Base-by-base conservation (phyloP, 2,329 filamentous ascomycete species). In the Paecilomyces fulvus region DNA sequence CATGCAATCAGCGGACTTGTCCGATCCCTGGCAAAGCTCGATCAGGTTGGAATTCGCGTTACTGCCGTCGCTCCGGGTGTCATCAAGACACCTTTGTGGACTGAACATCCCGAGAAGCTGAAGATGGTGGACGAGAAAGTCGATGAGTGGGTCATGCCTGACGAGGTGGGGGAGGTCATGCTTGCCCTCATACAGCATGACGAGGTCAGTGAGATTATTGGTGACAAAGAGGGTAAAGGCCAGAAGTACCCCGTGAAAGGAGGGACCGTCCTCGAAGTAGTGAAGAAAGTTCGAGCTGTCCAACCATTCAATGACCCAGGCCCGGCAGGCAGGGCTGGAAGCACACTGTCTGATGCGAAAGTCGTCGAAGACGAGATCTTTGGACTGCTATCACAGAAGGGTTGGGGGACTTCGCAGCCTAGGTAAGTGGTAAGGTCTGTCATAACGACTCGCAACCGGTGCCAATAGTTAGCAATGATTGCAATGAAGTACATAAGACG, bases 71-170 rank as follows among this genome's bases (percentile, higher is more conserved):
- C 82, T 14, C 83, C 83, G 0, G 83, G 83, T 0, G 68, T 84
- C 1, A 82, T 85, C 61, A 83, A 79, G 59, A 85, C 83, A 11
- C 83, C 83, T 6, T 68, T 85, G 4, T 86, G 82, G 81, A 82
- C 78, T 0, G 82, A 85, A 2, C 76, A 84, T 60, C 80, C 81
- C 0, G 82, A 85, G 66, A 86, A 85, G 65, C 53, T 84, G 62
- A 72, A 71, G 57, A 77, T 80, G 60, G 58, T 85, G 0, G 74
- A 79, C 37, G 70, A 75, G 30, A 67, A 63, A 8, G 66, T 68
- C 12, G 82, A 84, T 63, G 73, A 68, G 57, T 85, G 82, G 82
- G 81, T 83, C 12, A 80, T 77, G n/a, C 75, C 82, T 0, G 81
- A 85, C 61, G 80, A 85, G 61, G 82, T 85, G 0, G 82, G 81